phyloP scores from a whole-genome alignment of 73 alveolate species.

The Breviolum minutum region DNA sequence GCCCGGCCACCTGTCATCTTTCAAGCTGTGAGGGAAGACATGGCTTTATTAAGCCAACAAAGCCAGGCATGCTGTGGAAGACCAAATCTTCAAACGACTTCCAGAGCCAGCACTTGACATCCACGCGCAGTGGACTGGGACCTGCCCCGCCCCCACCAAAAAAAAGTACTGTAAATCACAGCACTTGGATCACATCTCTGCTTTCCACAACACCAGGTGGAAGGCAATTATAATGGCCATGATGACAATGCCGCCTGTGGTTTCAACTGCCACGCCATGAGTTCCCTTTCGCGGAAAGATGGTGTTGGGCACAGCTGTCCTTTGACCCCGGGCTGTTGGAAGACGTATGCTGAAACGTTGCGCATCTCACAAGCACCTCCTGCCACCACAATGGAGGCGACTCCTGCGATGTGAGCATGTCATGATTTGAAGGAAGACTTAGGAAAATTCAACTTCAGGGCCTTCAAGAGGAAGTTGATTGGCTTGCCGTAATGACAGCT shows the following conservation, averaged over 20 bases:
- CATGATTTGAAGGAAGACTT: too few relatives aligned
- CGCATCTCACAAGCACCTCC: neutral
- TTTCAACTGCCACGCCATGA: constrained; percentile 67
- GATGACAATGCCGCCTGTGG: constrained; percentile 33
- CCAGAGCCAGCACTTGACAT: constrained; percentile 40
- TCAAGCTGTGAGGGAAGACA: neutral
- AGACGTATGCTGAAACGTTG: neutral
- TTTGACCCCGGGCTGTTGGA: neutral
- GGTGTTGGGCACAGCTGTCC: constrained; percentile 39
- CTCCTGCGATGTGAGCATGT: neutral
- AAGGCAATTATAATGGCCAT: too few relatives aligned
- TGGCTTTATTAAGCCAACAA: neutral
- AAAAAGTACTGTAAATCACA: neutral
- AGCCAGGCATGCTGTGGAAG: constrained; percentile 57
- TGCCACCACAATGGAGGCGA: constrained; percentile 15
- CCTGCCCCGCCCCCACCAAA: constrained; percentile 32
- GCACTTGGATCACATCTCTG: neutral
- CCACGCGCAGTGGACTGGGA: constrained; percentile 81
- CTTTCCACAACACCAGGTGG: neutral
- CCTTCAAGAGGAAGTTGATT: constrained; percentile 65
- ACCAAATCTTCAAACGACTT: constrained; percentile 81
- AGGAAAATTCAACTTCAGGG: neutral
- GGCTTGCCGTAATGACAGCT: constrained; percentile 57
- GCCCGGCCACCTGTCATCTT: constrained; percentile 34
- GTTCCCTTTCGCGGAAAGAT: constrained; percentile 42